A percentile compares a stretch with the other conserved stretches of the same genome.
These are phyloP conservation scores for Camellia granthamiana DNA, from an alignment of 148 eudicot species.

Conservation along the genomic window DNA sequence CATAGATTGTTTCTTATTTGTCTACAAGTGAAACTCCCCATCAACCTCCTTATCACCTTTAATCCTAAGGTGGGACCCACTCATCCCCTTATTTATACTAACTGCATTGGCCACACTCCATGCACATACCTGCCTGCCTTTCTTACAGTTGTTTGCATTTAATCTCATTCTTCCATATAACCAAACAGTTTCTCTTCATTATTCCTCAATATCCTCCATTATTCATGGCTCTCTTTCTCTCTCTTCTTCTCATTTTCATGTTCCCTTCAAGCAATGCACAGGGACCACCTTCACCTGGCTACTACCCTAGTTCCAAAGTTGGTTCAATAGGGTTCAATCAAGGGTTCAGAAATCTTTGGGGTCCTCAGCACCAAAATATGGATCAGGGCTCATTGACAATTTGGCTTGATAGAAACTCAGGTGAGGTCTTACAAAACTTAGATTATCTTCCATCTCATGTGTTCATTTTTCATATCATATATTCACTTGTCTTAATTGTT, in stretches of 20 bases:
- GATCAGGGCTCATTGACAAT: slow-evolving; percentile 32
- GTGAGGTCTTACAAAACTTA: slow-evolving; percentile 29
- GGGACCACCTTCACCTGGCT: slow-evolving; percentile 53
- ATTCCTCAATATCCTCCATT: neutral
- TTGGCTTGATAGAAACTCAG: slow-evolving; percentile 48
- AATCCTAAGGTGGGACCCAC: neutral
- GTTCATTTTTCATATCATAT: neutral
- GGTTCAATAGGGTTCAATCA: slow-evolving; percentile 29
- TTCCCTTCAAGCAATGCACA: slow-evolving; percentile 26
- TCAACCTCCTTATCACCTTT: slow-evolving; percentile 25
- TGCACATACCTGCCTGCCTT: neutral
- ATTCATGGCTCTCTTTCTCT: slow-evolving; percentile 21
- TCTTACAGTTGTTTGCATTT: neutral
- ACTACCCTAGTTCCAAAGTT: slow-evolving; percentile 47
- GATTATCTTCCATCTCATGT: neutral
- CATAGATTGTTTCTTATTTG: slow-evolving; percentile 2
- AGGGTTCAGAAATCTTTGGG: slow-evolving; percentile 41
- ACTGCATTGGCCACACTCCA: slow-evolving; percentile 11
- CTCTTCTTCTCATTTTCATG: slow-evolving; percentile 23
- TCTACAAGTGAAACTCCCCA: slow-evolving; percentile 15
- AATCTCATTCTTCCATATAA: neutral
- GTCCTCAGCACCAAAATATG: slow-evolving; percentile 40
- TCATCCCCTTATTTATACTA: slow-evolving; percentile 17
- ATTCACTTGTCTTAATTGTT: neutral
- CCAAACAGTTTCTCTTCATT: neutral